phyloP scores from a whole-genome alignment of 345 rosid genomes.

The Citrus trifoliata region DNA sequence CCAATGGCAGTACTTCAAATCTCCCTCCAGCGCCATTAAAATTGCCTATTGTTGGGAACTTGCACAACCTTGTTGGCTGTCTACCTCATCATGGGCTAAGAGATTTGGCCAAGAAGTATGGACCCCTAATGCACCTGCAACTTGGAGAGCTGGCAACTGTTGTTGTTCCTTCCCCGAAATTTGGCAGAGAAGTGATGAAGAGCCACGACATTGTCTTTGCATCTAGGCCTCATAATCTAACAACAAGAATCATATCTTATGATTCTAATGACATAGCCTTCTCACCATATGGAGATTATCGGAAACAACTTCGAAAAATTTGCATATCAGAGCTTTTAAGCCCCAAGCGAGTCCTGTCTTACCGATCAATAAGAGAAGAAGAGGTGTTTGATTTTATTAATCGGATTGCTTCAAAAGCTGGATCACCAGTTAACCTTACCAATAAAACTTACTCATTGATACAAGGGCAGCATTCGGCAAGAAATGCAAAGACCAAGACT shows the following conservation, averaged over 20 bases:
- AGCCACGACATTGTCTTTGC: constrained; percentile 30
- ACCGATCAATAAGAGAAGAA: not conserved
- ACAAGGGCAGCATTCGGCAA: not conserved
- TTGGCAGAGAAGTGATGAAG: constrained; percentile 26
- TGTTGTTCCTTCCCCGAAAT: constrained; percentile 26
- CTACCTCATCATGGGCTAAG: constrained; percentile 28
- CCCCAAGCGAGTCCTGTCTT: not conserved
- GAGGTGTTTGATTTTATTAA: not conserved
- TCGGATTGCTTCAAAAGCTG: not conserved
- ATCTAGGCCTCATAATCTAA: constrained; percentile 23
- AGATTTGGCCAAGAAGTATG: constrained; percentile 12
- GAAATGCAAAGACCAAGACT: not conserved
- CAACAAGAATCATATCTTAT: constrained; percentile 21
- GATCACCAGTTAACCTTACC: not conserved
- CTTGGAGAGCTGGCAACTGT: constrained; percentile 31
- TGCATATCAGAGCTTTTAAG: not conserved
- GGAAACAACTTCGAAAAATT: not conserved
- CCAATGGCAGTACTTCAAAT: not conserved
- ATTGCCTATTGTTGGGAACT: not conserved
- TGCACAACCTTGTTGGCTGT: constrained; percentile 3
- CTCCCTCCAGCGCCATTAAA: not conserved
- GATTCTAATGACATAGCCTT: not conserved
- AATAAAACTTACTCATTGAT: not conserved
- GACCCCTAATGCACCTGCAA: constrained; percentile 34
- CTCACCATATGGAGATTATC: not conserved